Percentiles rank a stretch among this genome's conserved stretches.
phyloP scores from a whole-genome alignment of 192 early-diverging fungal genomes.

The Hyaloraphidium curvatum region DNA sequence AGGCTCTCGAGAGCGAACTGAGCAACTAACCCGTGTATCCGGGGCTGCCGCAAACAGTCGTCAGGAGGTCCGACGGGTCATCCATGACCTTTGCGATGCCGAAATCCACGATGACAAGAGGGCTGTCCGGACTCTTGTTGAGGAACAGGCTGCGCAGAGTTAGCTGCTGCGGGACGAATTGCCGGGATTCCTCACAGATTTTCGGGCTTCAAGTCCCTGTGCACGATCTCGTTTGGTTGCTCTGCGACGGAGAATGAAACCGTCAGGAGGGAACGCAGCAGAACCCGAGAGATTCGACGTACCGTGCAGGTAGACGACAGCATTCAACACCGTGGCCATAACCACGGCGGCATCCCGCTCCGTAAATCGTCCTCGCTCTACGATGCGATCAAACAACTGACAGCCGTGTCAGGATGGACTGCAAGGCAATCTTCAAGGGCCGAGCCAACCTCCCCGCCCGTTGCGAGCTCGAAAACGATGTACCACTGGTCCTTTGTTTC shows the following conservation, averaged over 20 bases:
- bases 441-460: neutral
- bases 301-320: slow-evolving; percentile 48
- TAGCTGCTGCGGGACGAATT: neutral
- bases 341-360: slow-evolving; percentile 41
- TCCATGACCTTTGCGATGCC: slow-evolving; percentile 7
- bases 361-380: slow-evolving; percentile 44
- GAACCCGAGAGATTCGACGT: no score
- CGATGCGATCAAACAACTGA: slow-evolving; percentile 87
- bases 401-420: no score
- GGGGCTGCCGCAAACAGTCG: slow-evolving; percentile 5
- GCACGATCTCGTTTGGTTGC: slow-evolving; percentile 68
- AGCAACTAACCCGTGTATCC: slow-evolving; percentile 2
- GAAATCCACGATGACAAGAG: slow-evolving; percentile 4
- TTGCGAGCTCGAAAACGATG: neutral
- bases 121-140: neutral
- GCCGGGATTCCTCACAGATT: slow-evolving; percentile 14
- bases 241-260: no score
- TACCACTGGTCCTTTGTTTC: slow-evolving; percentile 1
- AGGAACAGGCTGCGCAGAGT: neutral
- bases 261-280: no score
- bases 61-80: slow-evolving; percentile 1
- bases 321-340: slow-evolving; percentile 1
- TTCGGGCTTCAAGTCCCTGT: slow-evolving; percentile 88
- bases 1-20: neutral
- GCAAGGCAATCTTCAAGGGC: no score